Percentiles rank a stretch among this genome's conserved stretches.
These are phyloP conservation scores for Podospora pseudocomata DNA, from an alignment of 495 filamentous ascomycete species.

Conservation along the genomic window DNA sequence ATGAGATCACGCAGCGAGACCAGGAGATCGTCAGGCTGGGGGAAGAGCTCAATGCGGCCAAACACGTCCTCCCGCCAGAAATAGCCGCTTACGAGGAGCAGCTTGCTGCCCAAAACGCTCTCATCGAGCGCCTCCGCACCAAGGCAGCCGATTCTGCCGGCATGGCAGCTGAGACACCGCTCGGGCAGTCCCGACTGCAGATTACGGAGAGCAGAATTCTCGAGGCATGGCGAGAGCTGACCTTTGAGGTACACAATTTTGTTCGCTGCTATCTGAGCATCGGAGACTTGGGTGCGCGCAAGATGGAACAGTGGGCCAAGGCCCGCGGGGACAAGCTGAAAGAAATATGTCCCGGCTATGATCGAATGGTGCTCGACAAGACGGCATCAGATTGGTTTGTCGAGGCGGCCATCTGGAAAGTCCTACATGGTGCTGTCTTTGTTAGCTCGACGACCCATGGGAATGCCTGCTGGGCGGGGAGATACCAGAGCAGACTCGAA, in stretches of 20 bases:
- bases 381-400: not conserved
- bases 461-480: constrained; percentile 4
- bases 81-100: not conserved
- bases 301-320: not conserved
- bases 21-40: not conserved
- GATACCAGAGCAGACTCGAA: not conserved
- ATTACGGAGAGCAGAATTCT: not conserved
- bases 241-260: not conserved
- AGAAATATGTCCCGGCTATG: not conserved
- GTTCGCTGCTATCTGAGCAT: not conserved
- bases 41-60: not conserved
- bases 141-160: not conserved
- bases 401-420: not conserved
- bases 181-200: not conserved
- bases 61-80: not conserved
- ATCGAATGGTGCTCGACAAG: not conserved
- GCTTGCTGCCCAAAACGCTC: not conserved
- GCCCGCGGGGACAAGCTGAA: not conserved
- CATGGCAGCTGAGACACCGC: not conserved
- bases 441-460: not conserved
- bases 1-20: not conserved
- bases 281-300: not conserved
- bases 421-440: not conserved
- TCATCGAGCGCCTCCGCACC: constrained; percentile 1
- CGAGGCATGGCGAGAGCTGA: not conserved